Percentiles rank a stretch among this genome's conserved stretches.
phyloP scores from a whole-genome alignment of 2,329 filamentous ascomycete species.

The Escovopsis sp. region DNA sequence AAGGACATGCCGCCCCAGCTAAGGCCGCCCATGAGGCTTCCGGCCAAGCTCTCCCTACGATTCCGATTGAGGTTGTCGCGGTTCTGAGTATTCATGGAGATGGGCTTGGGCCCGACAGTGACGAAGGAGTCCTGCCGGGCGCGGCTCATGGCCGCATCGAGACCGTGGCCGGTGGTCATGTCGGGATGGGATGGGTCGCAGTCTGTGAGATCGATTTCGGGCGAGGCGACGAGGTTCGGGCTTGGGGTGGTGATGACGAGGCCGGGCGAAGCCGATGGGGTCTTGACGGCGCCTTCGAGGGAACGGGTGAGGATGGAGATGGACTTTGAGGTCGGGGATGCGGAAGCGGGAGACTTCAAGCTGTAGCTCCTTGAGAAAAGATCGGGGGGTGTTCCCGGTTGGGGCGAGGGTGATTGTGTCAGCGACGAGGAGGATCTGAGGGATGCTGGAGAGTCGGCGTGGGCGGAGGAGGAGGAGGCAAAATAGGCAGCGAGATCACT shows the following conservation, averaged over 20 bases:
- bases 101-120: slow-evolving; percentile 50
- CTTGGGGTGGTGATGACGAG: slow-evolving; percentile 10
- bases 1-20: slow-evolving; percentile 96
- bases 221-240: slow-evolving; percentile 11
- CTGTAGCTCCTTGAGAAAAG: slow-evolving; percentile 10
- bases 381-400: slow-evolving; percentile 18
- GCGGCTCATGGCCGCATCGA: slow-evolving; percentile 42
- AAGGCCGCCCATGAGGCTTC: slow-evolving; percentile 65
- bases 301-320: slow-evolving; percentile 18
- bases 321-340: slow-evolving; percentile 18
- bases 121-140: slow-evolving; percentile 51
- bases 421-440: slow-evolving; percentile 20
- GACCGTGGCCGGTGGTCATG: slow-evolving; percentile 45
- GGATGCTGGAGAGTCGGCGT: slow-evolving; percentile 20
- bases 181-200: slow-evolving; percentile 20
- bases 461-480: slow-evolving; percentile 8
- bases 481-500: slow-evolving; percentile 7
- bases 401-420: slow-evolving; percentile 23
- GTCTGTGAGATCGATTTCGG: slow-evolving; percentile 14
- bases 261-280: slow-evolving; percentile 13
- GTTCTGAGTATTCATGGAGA: slow-evolving; percentile 51
- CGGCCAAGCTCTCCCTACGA: slow-evolving; percentile 47
- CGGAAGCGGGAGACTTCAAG: slow-evolving; percentile 8
- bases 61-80: slow-evolving; percentile 42
- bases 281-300: slow-evolving; percentile 9